These are phyloP conservation scores for Penicilliopsis zonata DNA, from an alignment of 495 filamentous ascomycete genomes.

Conservation along the genomic window DNA sequence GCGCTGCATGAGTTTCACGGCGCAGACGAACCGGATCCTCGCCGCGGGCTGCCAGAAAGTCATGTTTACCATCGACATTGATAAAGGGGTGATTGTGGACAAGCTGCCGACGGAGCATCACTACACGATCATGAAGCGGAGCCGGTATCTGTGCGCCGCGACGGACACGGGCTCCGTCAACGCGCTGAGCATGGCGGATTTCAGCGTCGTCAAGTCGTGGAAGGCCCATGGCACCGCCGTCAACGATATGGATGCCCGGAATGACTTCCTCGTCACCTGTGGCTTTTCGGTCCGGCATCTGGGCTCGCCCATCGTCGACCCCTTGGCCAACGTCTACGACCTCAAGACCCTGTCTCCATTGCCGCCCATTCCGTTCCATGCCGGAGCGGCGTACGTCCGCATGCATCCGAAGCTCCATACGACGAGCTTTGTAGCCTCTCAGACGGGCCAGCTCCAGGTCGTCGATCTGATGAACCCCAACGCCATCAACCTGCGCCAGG, in stretches of 20 bases:
- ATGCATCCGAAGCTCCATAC: constrained; percentile 93
- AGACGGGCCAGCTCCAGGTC: constrained; percentile 83
- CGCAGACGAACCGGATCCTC: constrained; percentile 71
- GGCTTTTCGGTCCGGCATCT: constrained; percentile 71
- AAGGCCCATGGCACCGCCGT: constrained; percentile 73
- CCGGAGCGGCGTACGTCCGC: constrained; percentile 81
- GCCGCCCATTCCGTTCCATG: constrained; percentile 83
- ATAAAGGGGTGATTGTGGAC: constrained; percentile 69
- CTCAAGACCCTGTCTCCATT: constrained; percentile 74
- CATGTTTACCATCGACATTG: constrained; percentile 85
- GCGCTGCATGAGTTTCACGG: constrained; percentile 88
- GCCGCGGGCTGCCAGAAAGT: constrained; percentile 74
- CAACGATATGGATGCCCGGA: constrained; percentile 90
- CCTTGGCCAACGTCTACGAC: constrained; percentile 88
- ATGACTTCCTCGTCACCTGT: constrained; percentile 86
- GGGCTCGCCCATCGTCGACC: constrained; percentile 60
- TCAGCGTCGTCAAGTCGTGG: constrained; percentile 73
- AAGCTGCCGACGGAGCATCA: constrained; percentile 59
- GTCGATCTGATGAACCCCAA: constrained; percentile 93
- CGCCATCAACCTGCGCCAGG: constrained; percentile 78
- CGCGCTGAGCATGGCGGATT: constrained; percentile 66
- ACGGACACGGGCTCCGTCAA: constrained; percentile 75
- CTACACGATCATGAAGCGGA: constrained; percentile 84
- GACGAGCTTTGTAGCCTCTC: constrained; percentile 80
- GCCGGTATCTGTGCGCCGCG: constrained; percentile 82